Evolutionary conservation across 1,284 basidiomycete genomes (phyloP), one percentile per base, ranked within the genome.

Genomic region (Rhodotorula sp.): DNA sequence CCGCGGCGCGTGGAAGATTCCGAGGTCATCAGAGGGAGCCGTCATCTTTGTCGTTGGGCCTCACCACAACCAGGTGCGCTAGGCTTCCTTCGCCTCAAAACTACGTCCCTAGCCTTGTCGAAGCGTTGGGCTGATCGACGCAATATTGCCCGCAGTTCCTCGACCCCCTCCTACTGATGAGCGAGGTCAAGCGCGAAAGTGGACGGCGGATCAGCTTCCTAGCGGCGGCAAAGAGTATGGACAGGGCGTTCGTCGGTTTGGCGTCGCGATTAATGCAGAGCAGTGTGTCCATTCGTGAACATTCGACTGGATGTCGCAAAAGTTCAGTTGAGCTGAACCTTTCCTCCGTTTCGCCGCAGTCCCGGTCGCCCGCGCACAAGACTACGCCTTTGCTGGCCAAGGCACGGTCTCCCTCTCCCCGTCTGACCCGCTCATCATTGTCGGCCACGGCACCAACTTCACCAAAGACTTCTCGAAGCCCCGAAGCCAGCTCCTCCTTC

Each of bases 31-130:
- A 19, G 86, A 92, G 73, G 96, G 94, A 0, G 92, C 96, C 11
- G 87, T 98, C 74, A 94, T 99, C 78, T 97, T 99, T 82, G 95
- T 96, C 62, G 93, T 87, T 59, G 96, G 93, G 20, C 96, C 96
- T 27, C 96, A 99, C 82, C 90, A 91, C 79, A 99, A 99, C 81
- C 93, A 95, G 83, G 92, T 89, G 78, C 66, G 84, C 80, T 5
- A 20, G 4, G 10, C 15, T 8, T 10, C 47, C 8, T 7, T 29
- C n/a, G 47, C 32, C n/a, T 17, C 11, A 8, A 17, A 44, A 15
- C 6, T 9, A 32, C 2, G 44, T 46, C 10, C 11, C 29, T 34
- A n/a, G n/a, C 30, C n/a, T n/a, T 27, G 29, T 24, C 17, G 24
- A 9, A 9, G 4, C 1, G 36, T 2, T 4, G 10, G 19, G 55